These are phyloP conservation scores for Cyberlindnera xylosilytica DNA, from an alignment of 805 yeast species.

Conservation along the genomic window DNA sequence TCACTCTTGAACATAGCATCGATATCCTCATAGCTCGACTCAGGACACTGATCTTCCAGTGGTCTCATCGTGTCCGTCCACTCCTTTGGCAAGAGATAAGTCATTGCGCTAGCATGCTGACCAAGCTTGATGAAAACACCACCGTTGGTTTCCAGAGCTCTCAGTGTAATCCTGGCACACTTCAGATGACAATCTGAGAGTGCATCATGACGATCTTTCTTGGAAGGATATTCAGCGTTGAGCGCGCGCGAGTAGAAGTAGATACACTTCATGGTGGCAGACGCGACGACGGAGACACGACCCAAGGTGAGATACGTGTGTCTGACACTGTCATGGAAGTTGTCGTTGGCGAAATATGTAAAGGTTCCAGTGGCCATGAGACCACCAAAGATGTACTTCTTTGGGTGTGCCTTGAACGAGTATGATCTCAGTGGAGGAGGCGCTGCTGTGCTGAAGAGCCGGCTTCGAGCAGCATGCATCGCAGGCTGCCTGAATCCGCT, in stretches of 20 bases:
- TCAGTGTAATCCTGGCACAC: slow-evolving; percentile 76
- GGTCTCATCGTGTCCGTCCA: slow-evolving; percentile 97
- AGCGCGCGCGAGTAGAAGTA: slow-evolving; percentile 61
- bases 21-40: slow-evolving; percentile 68
- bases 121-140: slow-evolving; percentile 94
- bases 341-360: slow-evolving; percentile 13
- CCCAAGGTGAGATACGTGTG: slow-evolving; percentile 17
- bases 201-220: slow-evolving; percentile 48
- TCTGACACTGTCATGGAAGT: slow-evolving; percentile 12
- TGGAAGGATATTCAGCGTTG: slow-evolving; percentile 37
- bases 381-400: slow-evolving; percentile 12
- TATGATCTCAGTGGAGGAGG: not conserved
- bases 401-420: slow-evolving; percentile 5
- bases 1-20: slow-evolving; percentile 64
- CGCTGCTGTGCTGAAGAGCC: not conserved
- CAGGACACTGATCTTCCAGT: slow-evolving; percentile 86
- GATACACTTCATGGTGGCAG: slow-evolving; percentile 74
- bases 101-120: slow-evolving; percentile 89
- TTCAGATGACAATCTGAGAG: slow-evolving; percentile 63
- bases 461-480: not conserved
- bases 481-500: no score
- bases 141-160: slow-evolving; percentile 81
- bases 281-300: slow-evolving; percentile 38
- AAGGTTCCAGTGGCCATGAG: slow-evolving; percentile 5
- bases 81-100: slow-evolving; percentile 84